phyloP scores from a whole-genome alignment of 2,329 filamentous ascomycete genomes.

The Verticillium isaacii region DNA sequence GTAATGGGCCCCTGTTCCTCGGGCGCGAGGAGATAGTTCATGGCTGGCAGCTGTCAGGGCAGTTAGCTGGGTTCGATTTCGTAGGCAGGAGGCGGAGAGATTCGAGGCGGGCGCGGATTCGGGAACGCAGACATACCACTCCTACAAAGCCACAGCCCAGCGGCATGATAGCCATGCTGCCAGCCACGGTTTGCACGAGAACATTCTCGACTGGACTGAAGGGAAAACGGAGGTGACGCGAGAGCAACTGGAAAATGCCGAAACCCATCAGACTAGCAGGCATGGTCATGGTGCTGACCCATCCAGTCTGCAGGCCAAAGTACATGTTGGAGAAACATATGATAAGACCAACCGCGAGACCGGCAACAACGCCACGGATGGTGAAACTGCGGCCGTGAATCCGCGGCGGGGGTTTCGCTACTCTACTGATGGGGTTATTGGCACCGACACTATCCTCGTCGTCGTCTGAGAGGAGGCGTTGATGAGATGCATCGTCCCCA shows the following conservation, averaged over 20 bases:
- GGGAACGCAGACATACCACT: constrained; percentile 45
- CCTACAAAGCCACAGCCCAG: constrained; percentile 93
- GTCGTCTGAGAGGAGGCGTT: background rate
- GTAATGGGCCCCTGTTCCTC: constrained; percentile 75
- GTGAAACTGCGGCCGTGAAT: constrained; percentile 70
- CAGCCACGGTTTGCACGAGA: constrained; percentile 90
- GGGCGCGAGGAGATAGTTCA: constrained; percentile 76
- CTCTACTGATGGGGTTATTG: background rate
- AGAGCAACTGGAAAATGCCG: constrained; percentile 80
- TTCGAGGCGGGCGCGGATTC: background rate
- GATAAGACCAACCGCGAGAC: constrained; percentile 77
- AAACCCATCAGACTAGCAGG: constrained; percentile 92
- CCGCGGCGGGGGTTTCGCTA: constrained; percentile 1
- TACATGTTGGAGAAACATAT: constrained; percentile 98
- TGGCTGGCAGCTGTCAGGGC: constrained; percentile 64
- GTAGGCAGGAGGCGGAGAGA: background rate
- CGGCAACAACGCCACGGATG: constrained; percentile 70
- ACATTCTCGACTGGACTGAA: constrained; percentile 97
- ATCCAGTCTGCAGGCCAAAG: constrained; percentile 86
- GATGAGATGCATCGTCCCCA: background rate
- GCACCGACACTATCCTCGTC: background rate
- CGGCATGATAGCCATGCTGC: constrained; percentile 94
- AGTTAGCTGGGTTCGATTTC: no score
- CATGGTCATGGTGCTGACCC: constrained; percentile 84
- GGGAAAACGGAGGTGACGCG: constrained; percentile 67